Evolutionary conservation across 2,329 filamentous ascomycete species (phyloP), one percentile per base, ranked within the genome.

Genomic region (Beauveria rudraprayagi): DNA sequence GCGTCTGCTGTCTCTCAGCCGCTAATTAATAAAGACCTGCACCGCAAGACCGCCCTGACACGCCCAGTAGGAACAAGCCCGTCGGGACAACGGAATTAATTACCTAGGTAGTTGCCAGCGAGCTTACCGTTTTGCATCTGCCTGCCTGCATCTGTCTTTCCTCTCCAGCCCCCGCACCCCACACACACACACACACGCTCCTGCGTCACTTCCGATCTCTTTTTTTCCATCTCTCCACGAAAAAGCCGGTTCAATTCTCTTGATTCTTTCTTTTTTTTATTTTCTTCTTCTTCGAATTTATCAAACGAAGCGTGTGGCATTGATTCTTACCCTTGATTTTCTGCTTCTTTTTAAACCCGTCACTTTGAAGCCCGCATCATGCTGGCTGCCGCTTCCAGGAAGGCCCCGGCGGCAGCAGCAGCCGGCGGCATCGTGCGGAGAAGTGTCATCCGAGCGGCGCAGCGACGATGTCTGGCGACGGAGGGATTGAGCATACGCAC

Each of bases 401-500:
- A 30, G 40, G 43, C 43, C 43, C 28, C 19, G 26, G 17, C 26
- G 41, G 26, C 43, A 24, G 55, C 44, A 8, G 44, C 55, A 11
- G 44, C 44, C 24, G 11, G 47, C 50, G 47, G 34, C 30, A 28
- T 53, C 50, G 50, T 60, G 57, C 57, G 50, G 50, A 61, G 51
- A 54, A 56, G 58, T 6, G 26, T 44, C 34, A 11, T 17, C 47
- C 8, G 10, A 5, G 11, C 44, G 22, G 24, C 41, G 22, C 61
- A 58, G 54, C 60, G 51, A 48, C 63, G 63, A 61, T 63, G 60
- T 16, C 50, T 61, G 19, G 54, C 28, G 1, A 63, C 62, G 0
- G 50, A 65, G 17, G 34, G 44, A 24, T 51, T 65, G 34, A 65
- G 64, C 51, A 65, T 65, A 58, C 64, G 64, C n/a, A 62, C 57